A percentile compares a stretch with the other conserved stretches of the same genome.
Evolutionary conservation across 192 early-diverging fungal genomes (phyloP).

Genomic region (Coemansia sp.): DNA sequence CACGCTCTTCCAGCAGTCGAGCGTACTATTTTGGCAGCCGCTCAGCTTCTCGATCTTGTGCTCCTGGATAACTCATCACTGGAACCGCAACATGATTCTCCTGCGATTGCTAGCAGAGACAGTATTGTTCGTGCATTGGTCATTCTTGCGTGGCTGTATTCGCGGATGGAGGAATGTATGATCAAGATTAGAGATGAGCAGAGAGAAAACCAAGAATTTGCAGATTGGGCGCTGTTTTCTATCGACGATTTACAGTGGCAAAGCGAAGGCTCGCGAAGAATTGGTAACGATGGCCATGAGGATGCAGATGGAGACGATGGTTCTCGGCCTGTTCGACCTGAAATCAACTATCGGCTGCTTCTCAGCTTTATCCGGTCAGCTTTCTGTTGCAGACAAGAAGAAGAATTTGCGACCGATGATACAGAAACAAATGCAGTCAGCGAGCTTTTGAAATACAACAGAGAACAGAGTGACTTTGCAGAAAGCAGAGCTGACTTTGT

Average conservation of each 20-base stretch:
- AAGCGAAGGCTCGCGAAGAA: constrained; percentile 32
- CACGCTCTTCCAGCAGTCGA: constrained; percentile 37
- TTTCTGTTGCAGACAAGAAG: constrained; percentile 12
- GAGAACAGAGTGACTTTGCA: neutral
- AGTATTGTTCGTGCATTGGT: constrained; percentile 23
- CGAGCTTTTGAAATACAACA: constrained; percentile 3
- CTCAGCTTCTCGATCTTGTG: constrained; percentile 19
- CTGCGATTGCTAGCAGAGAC: neutral
- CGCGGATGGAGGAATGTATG: constrained; percentile 31
- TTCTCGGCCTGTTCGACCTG: constrained; percentile 29
- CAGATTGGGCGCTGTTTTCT: constrained; percentile 39
- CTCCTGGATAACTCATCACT: neutral
- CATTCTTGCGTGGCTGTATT: constrained; percentile 34
- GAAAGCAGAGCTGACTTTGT: neutral
- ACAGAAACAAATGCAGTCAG: neutral
- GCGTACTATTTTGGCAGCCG: constrained; percentile 21
- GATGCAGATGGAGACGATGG: constrained; percentile 32
- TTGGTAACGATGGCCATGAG: constrained; percentile 13
- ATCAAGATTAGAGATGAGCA: constrained; percentile 26
- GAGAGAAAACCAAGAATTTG: constrained; percentile 44
- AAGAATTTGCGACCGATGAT: neutral
- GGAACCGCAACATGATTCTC: neutral
- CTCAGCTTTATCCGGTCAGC: constrained; percentile 32
- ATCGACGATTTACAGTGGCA: constrained; percentile 48
- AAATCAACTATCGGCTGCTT: constrained; percentile 35